Base-by-base conservation (phyloP, 2,329 filamentous ascomycete species). In the Ilyonectria sp. region DNA sequence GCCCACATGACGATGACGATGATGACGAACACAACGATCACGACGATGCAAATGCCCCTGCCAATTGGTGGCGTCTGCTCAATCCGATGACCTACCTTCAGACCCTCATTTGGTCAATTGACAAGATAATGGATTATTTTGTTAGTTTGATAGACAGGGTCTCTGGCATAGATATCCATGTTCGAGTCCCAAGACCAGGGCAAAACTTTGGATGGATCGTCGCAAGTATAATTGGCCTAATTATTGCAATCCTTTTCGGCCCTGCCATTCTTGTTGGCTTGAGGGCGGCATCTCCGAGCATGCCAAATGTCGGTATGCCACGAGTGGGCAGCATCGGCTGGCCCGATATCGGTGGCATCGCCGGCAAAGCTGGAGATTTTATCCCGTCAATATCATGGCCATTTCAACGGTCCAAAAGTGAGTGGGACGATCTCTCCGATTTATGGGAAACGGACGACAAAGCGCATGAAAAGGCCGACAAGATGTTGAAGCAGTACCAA, bases 1-100 rank as follows among this genome's bases (percentile, higher is more conserved):
- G 6, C 7, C 21, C 50, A 35, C 50, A 2, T n/a, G 29, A 17
- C 33, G 37, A n/a, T 67, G 69, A 35, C 6, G 53, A 67, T 1
- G 56, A 65, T 0, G 63, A 71, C 3, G 60, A 53, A 9, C 49
- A 68, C 17, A 21, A 68, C 15, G 69, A 63, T 17, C 6, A 69
- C 7, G 68, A 62, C 5, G 60, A 61, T 17, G 13, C 11, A 15
- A 6, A 5, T 4, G 67, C 52, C 4, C 67, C 64, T 13, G 56
- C 63, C 21, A 63, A 75, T 37, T 77, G 76, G 71, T 71, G 72
- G 68, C 71, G 72, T 19, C 65, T 80, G 3, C 54, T 80, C 4
- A 74, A 80, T 31, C 80, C 79, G 0, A 69, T 74, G 62, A 80
- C 77, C 6, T 81, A 81, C 33, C 6, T 80, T 1, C 61, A 75